Evolutionary conservation across 106 monocot species (phyloP).

Genomic region (Dendrobium huoshanense): DNA sequence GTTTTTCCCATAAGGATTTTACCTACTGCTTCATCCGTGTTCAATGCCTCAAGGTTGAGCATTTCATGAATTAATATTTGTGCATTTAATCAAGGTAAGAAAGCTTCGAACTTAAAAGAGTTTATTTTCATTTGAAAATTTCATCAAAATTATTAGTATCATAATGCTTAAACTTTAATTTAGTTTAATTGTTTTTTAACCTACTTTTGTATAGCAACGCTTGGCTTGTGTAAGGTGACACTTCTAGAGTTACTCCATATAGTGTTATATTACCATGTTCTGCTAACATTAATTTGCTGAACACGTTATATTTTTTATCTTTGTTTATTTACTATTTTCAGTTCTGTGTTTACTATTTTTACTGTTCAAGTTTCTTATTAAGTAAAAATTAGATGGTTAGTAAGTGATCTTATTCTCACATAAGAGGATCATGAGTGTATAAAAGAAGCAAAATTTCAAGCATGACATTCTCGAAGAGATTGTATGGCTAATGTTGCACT

Average conservation of each 20-base stretch:
- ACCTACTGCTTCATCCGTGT: constrained; percentile 58
- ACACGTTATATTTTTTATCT: too few species aligned
- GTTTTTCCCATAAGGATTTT: constrained; percentile 70
- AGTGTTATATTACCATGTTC: too few species aligned
- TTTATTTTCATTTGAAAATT: background rate
- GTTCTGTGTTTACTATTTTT: too few species aligned
- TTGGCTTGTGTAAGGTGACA: constrained; percentile 27
- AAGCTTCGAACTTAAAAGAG: background rate
- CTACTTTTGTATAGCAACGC: background rate
- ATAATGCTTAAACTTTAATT: background rate
- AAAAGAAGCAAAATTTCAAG: too few species aligned
- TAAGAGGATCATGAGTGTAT: too few species aligned
- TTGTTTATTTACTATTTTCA: too few species aligned
- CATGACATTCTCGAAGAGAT: too few species aligned
- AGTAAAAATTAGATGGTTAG: too few species aligned
- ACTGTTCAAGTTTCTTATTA: too few species aligned
- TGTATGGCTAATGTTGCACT: too few species aligned
- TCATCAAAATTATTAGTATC: background rate
- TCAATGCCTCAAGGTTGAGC: constrained; percentile 47
- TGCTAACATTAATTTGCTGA: too few species aligned
- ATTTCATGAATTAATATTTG: constrained; percentile 76
- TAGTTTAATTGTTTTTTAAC: background rate
- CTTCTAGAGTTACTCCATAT: constrained; percentile 53
- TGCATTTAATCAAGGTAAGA: constrained; percentile 46
- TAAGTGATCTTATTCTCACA: too few species aligned